These are phyloP conservation scores for Rhodotorula kratochvilovae DNA, from an alignment of 768 basidiomycete species.

Conservation along the genomic window DNA sequence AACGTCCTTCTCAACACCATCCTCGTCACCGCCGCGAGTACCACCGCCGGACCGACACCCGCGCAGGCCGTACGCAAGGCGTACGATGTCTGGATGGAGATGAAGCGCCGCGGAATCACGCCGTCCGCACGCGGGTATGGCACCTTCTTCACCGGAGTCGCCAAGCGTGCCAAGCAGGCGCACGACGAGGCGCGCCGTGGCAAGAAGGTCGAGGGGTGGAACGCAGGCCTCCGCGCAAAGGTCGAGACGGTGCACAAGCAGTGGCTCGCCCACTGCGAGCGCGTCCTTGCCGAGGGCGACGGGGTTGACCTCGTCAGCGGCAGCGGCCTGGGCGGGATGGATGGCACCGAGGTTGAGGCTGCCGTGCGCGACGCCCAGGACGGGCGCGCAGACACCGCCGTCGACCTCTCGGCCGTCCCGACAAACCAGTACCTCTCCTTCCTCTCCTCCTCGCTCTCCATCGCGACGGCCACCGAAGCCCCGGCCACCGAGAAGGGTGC, in stretches of 20 bases:
- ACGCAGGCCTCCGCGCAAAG: conserved; percentile 4
- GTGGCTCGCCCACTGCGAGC: conserved; percentile 22
- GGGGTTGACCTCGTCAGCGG: neutral
- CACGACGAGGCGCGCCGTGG: neutral
- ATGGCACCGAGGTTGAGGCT: neutral
- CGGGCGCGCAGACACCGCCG: conserved; percentile 4
- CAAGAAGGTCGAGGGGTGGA: neutral
- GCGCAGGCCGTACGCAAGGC: conserved; percentile 2
- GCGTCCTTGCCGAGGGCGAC: neutral
- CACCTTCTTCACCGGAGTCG: conserved; percentile 28
- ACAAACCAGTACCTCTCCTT: conserved; percentile 29
- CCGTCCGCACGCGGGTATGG: conserved; percentile 27
- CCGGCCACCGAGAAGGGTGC: neutral
- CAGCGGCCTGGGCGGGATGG: neutral
- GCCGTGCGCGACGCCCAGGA: neutral
- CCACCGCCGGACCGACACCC: neutral
- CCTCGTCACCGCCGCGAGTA: conserved; percentile 10
- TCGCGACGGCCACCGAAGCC: neutral
- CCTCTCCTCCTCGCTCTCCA: conserved; percentile 19
- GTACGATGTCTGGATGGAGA: conserved; percentile 36
- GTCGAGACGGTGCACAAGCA: conserved; percentile 34
- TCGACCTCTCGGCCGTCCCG: conserved; percentile 14
- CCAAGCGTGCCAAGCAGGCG: conserved; percentile 3
- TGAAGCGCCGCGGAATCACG: conserved; percentile 32
- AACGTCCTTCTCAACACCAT: conserved; percentile 29